Percentiles rank a stretch among this genome's conserved stretches.
Evolutionary conservation across 1,284 basidiomycete genomes (phyloP).

Genomic region (Irpex sp.): DNA sequence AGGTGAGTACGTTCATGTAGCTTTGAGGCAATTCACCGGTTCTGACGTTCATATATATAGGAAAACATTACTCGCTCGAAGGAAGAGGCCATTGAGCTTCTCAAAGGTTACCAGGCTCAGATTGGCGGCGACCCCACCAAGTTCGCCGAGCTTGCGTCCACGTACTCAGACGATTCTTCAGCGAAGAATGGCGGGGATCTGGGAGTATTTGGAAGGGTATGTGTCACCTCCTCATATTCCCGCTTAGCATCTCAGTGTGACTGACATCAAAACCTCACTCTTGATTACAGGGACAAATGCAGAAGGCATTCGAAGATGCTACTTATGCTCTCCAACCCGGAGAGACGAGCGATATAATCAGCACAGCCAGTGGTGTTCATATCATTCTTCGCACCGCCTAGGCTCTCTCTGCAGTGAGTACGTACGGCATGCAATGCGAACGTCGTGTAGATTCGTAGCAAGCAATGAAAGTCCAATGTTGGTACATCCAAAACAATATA

Average conservation of each 20-base stretch:
- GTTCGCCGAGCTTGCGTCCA: slow-evolving; percentile 71
- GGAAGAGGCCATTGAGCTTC: slow-evolving; percentile 79
- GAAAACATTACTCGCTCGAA: slow-evolving; percentile 83
- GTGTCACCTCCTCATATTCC: not conserved
- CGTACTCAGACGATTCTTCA: slow-evolving; percentile 86
- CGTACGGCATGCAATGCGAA: too few species aligned
- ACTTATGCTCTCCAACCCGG: slow-evolving; percentile 79
- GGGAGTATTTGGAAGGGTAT: slow-evolving; percentile 68
- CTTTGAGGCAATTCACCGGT: too few species aligned
- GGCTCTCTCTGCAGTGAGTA: slow-evolving; percentile 9
- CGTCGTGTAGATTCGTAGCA: not conserved
- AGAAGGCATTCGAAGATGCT: slow-evolving; percentile 95
- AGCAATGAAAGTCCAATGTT: not conserved
- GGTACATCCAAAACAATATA: not conserved
- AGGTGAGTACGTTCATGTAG: slow-evolving; percentile 45
- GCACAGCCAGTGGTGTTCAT: slow-evolving; percentile 94
- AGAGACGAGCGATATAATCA: slow-evolving; percentile 81
- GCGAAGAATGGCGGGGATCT: slow-evolving; percentile 79
- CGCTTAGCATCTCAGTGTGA: too few species aligned
- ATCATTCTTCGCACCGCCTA: slow-evolving; percentile 86
- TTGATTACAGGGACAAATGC: slow-evolving; percentile 74
- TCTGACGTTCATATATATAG: slow-evolving; percentile 35
- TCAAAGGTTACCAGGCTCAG: slow-evolving; percentile 58
- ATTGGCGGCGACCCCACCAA: slow-evolving; percentile 57
- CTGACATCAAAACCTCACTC: not conserved